phyloP scores from a whole-genome alignment of 768 basidiomycete species.

The Sarcomyxa edulis region DNA sequence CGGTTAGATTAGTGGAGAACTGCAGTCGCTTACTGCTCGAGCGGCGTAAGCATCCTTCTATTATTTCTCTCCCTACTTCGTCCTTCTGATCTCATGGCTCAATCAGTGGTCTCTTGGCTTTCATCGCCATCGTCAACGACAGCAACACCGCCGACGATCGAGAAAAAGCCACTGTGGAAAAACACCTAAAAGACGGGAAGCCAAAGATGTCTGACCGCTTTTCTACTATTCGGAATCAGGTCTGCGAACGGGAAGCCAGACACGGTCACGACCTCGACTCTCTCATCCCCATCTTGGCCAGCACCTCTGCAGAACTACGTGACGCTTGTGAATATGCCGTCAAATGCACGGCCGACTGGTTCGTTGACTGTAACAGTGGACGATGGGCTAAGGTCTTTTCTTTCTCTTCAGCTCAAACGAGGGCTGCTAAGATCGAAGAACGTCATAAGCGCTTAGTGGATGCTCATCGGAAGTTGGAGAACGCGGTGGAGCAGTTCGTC shows the following conservation, averaged over 20 bases:
- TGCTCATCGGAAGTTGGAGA: slow-evolving; percentile 17
- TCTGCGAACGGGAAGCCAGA: slow-evolving; percentile 26
- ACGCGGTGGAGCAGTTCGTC: slow-evolving; percentile 26
- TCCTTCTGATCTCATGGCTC: not conserved
- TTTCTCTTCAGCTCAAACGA: slow-evolving; percentile 5
- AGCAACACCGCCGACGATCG: slow-evolving; percentile 20
- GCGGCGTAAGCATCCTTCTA: slow-evolving; percentile 22
- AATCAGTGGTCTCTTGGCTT: slow-evolving; percentile 30
- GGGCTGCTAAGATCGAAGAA: slow-evolving; percentile 12
- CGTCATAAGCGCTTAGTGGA: slow-evolving; percentile 21
- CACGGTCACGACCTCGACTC: slow-evolving; percentile 38
- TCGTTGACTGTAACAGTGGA: slow-evolving; percentile 27
- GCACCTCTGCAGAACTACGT: slow-evolving; percentile 29
- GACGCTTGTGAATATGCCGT: slow-evolving; percentile 22
- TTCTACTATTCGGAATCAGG: slow-evolving; percentile 19
- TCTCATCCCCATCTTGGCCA: slow-evolving; percentile 34
- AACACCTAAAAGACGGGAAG: not conserved
- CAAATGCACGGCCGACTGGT: slow-evolving; percentile 22
- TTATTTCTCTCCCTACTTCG: too few species aligned
- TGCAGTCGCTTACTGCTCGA: slow-evolving; percentile 32
- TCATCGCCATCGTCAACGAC: slow-evolving; percentile 31
- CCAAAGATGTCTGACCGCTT: slow-evolving; percentile 20
- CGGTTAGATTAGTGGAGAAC: too few species aligned
- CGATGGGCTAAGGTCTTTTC: slow-evolving; percentile 30
- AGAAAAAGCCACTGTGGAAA: slow-evolving; percentile 8